Percentiles rank a stretch among this genome's conserved stretches.
Evolutionary conservation across 768 basidiomycete genomes (phyloP).

Genomic region (Tricholoma bakamatsutake): DNA sequence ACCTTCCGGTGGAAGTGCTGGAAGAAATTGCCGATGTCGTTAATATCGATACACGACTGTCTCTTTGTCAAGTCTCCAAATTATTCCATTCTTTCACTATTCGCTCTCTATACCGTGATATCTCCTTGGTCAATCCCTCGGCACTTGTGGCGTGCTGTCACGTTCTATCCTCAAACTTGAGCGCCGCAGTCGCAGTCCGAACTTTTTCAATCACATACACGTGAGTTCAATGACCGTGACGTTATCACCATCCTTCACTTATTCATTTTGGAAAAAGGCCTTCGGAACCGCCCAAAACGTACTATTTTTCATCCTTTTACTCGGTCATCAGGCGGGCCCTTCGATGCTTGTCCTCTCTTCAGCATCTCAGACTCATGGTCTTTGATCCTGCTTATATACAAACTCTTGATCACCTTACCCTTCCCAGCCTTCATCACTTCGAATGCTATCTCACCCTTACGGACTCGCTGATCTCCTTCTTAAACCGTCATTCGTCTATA

Average conservation of each 20-base stretch:
- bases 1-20: slow-evolving; percentile 31
- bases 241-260: not conserved
- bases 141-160: slow-evolving; percentile 27
- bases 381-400: slow-evolving; percentile 23
- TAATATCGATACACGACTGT: slow-evolving; percentile 21
- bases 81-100: slow-evolving; percentile 26
- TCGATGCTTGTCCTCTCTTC: slow-evolving; percentile 18
- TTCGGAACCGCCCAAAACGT: slow-evolving; percentile 14
- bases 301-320: slow-evolving; percentile 26
- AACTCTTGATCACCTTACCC: slow-evolving; percentile 16
- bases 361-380: slow-evolving; percentile 26
- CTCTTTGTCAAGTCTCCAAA: slow-evolving; percentile 28
- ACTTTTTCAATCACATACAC: slow-evolving; percentile 27
- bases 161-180: slow-evolving; percentile 22
- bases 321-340: slow-evolving; percentile 24
- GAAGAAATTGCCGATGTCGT: slow-evolving; percentile 28
- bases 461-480: slow-evolving; percentile 23
- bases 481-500: slow-evolving; percentile 29
- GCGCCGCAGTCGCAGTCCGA: slow-evolving; percentile 24
- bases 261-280: slow-evolving; percentile 9
- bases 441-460: slow-evolving; percentile 31
- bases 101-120: slow-evolving; percentile 27
- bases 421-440: slow-evolving; percentile 28
- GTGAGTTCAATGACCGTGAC: slow-evolving; percentile 18
- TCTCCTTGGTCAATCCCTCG: slow-evolving; percentile 24